Evolutionary conservation across 768 basidiomycete species (phyloP), one percentile per base, ranked within the genome.

Genomic region (Russula emetica): DNA sequence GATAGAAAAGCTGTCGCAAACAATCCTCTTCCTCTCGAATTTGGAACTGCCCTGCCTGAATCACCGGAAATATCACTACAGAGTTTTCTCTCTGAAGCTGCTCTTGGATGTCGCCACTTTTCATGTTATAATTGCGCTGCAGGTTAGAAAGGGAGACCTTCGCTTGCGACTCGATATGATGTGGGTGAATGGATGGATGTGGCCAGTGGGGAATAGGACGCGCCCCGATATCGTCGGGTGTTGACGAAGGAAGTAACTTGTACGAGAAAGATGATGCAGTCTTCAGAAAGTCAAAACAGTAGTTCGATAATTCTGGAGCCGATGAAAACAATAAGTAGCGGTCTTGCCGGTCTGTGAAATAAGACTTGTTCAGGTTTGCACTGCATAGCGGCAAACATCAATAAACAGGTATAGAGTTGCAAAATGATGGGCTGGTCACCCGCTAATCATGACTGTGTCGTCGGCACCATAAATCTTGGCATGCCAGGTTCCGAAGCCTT

Each of bases 401-500:
- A 20, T 26, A 50, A 40, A 16, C 56, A 1, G 0, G 34, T 42
- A 2, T 9, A 45, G 36, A 30, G 32, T 5, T 26, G 11, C 49
- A 56, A 34, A 58, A 60, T 38, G 51, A 58, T 24, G 79, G n/a
- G 16, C 55, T 62, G 74, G 85, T 75, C 67, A 96, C 96, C 97
- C 97, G 69, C 86, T 92, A 64, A 99, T 85, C 73, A 99, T 85
- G 49, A 99, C 82, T 58, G 95, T 86, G 71, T 98, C 87, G 72
- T 99, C 97, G 0, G 83, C 87, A 22, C 93, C 94, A 71, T 99
- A 99, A 61, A 94, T 82, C 75, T 99, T 99, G 4, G 92, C 88
- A 73, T 98, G 97, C 95, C 95, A 98, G 2, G 95, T 93, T 0
- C 95, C 96, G 91, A 94, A 98, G 1, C 95, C 97, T 76, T 99